These are phyloP conservation scores for Hypoxylon rubiginosum DNA, from an alignment of 2,329 filamentous ascomycete genomes.

Conservation along the genomic window DNA sequence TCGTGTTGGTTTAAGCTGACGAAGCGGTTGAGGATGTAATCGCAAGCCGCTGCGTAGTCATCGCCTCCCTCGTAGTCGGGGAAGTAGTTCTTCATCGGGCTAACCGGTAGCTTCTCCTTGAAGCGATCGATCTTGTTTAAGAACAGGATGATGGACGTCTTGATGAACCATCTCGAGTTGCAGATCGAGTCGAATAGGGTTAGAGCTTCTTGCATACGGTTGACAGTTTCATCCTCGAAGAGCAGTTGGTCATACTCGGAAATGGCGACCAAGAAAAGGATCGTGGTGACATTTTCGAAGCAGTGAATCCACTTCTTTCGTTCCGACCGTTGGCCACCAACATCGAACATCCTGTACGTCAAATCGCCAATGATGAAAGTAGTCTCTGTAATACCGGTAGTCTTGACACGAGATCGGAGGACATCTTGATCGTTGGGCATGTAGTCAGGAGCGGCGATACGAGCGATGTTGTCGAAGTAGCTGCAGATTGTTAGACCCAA, in stretches of 20 bases:
- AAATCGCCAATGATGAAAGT: conserved; percentile 91
- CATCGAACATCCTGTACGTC: conserved; percentile 97
- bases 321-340: conserved; percentile 91
- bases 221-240: conserved; percentile 96
- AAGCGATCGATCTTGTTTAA: conserved; percentile 91
- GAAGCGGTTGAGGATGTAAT: conserved; percentile 99
- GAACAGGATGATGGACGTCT: conserved; percentile 90
- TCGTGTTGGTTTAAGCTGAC: conserved; percentile 98
- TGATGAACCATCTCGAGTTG: conserved; percentile 91
- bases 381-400: conserved; percentile 95
- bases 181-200: conserved; percentile 90
- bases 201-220: conserved; percentile 91
- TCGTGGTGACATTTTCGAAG: conserved; percentile 94
- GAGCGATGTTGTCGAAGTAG: conserved; percentile 96
- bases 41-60: conserved; percentile 94
- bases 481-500: conserved; percentile 66
- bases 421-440: conserved; percentile 97
- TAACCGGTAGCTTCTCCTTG: conserved; percentile 85
- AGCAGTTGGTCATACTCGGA: conserved; percentile 97
- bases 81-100: conserved; percentile 91
- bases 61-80: conserved; percentile 94
- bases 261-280: conserved; percentile 96
- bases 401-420: conserved; percentile 95
- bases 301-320: conserved; percentile 98
- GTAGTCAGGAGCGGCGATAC: conserved; percentile 91